Percentiles rank a stretch among this genome's conserved stretches.
Evolutionary conservation across 1,139 yeast species (phyloP).

Genomic region (Saccharomyces hybrid): DNA sequence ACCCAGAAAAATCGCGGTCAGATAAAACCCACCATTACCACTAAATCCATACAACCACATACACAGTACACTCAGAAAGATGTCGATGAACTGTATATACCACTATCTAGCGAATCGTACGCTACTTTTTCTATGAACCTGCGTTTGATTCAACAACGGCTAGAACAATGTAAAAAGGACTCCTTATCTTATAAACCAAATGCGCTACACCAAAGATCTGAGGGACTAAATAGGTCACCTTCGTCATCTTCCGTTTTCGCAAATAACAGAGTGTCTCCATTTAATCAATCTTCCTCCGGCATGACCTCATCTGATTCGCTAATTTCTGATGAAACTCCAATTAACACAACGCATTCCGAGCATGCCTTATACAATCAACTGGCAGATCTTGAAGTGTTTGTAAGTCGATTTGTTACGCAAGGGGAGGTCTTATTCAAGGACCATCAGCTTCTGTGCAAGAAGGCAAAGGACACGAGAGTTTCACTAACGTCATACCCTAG

Average conservation of each 20-base stretch:
- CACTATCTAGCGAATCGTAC: constrained; percentile 18
- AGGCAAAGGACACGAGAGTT: constrained; percentile 9
- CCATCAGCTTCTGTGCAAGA: constrained; percentile 12
- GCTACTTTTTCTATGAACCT: constrained; percentile 15
- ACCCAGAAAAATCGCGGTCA: not conserved
- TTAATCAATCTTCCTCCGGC: constrained; percentile 3
- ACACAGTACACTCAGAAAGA: not conserved
- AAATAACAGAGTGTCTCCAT: constrained; percentile 5
- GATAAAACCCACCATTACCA: not conserved
- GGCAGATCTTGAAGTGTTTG: constrained; percentile 20
- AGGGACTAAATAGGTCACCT: constrained; percentile 7
- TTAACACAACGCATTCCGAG: not conserved
- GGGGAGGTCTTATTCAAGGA: constrained; percentile 16
- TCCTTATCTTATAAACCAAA: constrained; percentile 14
- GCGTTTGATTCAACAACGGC: constrained; percentile 18
- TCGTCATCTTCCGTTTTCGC: constrained; percentile 11
- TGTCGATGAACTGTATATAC: constrained; percentile 6
- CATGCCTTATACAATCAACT: constrained; percentile 23
- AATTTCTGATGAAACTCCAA: constrained; percentile 6
- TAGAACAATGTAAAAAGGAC: constrained; percentile 23
- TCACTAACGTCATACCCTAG: constrained; percentile 21
- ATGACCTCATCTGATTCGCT: constrained; percentile 16
- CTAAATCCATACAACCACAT: not conserved
- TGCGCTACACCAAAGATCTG: not conserved
- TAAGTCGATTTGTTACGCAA: constrained; percentile 20